phyloP scores from a whole-genome alignment of 176 grass and related monocot species.

The Themeda triandra region DNA sequence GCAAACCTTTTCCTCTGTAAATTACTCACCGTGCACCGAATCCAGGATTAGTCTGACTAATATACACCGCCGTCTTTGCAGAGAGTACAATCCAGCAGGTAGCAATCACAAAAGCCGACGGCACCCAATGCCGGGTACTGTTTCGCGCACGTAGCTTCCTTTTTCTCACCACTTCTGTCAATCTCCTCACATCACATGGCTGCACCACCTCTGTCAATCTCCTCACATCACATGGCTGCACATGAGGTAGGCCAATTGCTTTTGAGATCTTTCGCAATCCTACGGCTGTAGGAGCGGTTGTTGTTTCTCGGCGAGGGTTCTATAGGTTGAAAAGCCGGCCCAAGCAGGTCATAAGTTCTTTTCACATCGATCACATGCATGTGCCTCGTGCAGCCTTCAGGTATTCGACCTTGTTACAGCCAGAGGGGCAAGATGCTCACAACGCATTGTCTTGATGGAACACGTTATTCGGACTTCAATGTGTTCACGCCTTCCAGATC shows the following conservation, averaged over 20 bases:
- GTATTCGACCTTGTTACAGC: not conserved
- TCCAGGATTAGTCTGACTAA: not conserved
- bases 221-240: slow-evolving; percentile 30
- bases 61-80: not conserved
- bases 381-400: not conserved
- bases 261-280: not conserved
- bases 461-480: too few relatives aligned
- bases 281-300: not conserved
- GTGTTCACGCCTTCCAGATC: too few relatives aligned
- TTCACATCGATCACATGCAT: slow-evolving; percentile 25
- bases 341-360: not conserved
- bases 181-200: slow-evolving; percentile 23
- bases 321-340: slow-evolving; percentile 3
- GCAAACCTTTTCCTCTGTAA: not conserved
- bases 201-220: too few relatives aligned
- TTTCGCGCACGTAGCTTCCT: not conserved
- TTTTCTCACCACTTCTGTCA: not conserved
- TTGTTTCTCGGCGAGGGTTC: not conserved
- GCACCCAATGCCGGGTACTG: not conserved
- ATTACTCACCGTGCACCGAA: slow-evolving; percentile 4
- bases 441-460: not conserved
- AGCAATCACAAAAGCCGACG: not conserved
- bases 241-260: slow-evolving; percentile 33
- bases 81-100: not conserved
- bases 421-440: not conserved